Evolutionary conservation across 148 eudicot genomes (phyloP).

Genomic region (Mesembryanthemum crystallinum): DNA sequence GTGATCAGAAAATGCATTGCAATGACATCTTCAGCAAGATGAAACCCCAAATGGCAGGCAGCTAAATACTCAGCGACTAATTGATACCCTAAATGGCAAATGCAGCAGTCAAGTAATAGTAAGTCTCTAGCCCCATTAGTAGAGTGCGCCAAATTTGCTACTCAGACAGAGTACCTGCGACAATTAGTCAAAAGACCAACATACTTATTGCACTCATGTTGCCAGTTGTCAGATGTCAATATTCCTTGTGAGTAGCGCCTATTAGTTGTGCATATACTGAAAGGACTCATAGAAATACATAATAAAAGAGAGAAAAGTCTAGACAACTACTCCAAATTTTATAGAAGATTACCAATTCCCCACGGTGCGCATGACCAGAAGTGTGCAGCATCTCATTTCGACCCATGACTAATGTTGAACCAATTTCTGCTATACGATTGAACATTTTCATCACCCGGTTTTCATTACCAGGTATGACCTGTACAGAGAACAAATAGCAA

Average conservation of each 20-base stretch:
- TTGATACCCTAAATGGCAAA: not conserved
- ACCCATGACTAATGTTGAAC: slow-evolving; percentile 90
- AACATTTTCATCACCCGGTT: slow-evolving; percentile 89
- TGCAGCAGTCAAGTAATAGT: not conserved
- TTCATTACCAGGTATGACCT: slow-evolving; percentile 99
- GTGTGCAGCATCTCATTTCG: slow-evolving; percentile 83
- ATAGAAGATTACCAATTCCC: slow-evolving; percentile 61
- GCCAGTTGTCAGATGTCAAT: not conserved
- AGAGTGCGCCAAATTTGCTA: slow-evolving; percentile 4
- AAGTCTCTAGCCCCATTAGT: not conserved
- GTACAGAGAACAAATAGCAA: slow-evolving; percentile 18
- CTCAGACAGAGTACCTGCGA: not conserved
- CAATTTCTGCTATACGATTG: slow-evolving; percentile 92
- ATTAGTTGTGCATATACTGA: not conserved
- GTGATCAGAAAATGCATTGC: not conserved
- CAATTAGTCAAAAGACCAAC: not conserved
- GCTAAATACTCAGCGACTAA: not conserved
- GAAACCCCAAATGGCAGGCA: not conserved
- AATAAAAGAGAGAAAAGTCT: not conserved
- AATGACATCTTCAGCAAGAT: not conserved
- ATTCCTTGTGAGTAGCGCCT: not conserved
- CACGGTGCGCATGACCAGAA: slow-evolving; percentile 92
- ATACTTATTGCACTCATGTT: not conserved
- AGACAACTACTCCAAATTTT: not conserved
- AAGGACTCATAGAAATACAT: not conserved